phyloP scores from a whole-genome alignment of 2,329 filamentous ascomycete species.

The Penicillium sp. region DNA sequence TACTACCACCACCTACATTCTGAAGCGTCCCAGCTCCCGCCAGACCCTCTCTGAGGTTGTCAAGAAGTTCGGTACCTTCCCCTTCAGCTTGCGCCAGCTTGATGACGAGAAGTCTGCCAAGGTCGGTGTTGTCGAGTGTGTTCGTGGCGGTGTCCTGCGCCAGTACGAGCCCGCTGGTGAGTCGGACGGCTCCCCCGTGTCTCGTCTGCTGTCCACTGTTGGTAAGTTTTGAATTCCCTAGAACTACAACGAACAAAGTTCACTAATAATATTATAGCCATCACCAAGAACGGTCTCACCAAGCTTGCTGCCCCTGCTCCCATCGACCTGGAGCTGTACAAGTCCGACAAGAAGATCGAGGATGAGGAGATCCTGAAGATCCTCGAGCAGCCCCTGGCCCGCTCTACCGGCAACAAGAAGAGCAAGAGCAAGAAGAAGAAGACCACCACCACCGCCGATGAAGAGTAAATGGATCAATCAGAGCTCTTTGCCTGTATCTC shows the following conservation, averaged over 20 bases:
- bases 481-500: slow-evolving; percentile 11
- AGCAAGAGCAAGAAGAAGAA: slow-evolving; percentile 92
- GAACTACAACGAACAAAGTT: background rate
- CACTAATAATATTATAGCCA: slow-evolving; percentile 58
- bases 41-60: slow-evolving; percentile 91
- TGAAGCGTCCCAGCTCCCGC: slow-evolving; percentile 92
- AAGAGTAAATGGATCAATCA: slow-evolving; percentile 38
- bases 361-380: slow-evolving; percentile 96
- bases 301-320: slow-evolving; percentile 75
- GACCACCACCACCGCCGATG: slow-evolving; percentile 40
- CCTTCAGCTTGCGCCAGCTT: slow-evolving; percentile 94
- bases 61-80: slow-evolving; percentile 97
- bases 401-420: slow-evolving; percentile 66
- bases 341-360: slow-evolving; percentile 96
- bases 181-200: slow-evolving; percentile 82
- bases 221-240: slow-evolving; percentile 61
- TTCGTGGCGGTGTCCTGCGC: slow-evolving; percentile 85
- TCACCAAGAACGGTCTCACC: slow-evolving; percentile 96
- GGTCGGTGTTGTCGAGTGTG: slow-evolving; percentile 95
- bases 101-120: slow-evolving; percentile 94
- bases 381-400: slow-evolving; percentile 77
- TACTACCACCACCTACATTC: slow-evolving; percentile 83
- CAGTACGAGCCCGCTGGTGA: slow-evolving; percentile 96
- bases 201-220: slow-evolving; percentile 83
- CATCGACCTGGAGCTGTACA: slow-evolving; percentile 76